Evolutionary conservation across 2,329 filamentous ascomycete species (phyloP).

Genomic region (Fusarium tricinctum): DNA sequence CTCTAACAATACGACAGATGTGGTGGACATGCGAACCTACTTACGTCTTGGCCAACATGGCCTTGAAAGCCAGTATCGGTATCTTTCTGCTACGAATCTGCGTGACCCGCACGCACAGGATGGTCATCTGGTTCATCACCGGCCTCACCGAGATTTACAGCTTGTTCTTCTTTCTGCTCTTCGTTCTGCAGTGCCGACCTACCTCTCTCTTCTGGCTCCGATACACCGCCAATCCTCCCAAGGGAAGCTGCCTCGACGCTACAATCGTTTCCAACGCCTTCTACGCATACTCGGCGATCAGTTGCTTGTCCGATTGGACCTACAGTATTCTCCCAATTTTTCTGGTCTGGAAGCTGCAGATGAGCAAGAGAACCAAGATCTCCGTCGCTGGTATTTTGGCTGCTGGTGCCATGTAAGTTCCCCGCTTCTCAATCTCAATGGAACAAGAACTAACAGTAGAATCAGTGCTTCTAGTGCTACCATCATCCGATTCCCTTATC

Average conservation of each 20-base stretch:
- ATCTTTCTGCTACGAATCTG: conserved; percentile 58
- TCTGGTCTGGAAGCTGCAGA: conserved; percentile 58
- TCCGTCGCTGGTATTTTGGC: conserved; percentile 51
- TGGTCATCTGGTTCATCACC: conserved; percentile 15
- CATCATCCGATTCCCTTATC: conserved; percentile 60
- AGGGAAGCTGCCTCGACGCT: conserved; percentile 9
- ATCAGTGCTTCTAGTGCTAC: conserved; percentile 56
- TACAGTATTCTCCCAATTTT: conserved; percentile 58
- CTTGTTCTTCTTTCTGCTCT: conserved; percentile 56
- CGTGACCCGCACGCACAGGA: conserved; percentile 38
- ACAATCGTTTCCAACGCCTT: conserved; percentile 7
- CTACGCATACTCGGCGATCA: conserved; percentile 55
- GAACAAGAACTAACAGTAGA: background rate
- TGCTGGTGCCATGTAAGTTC: conserved; percentile 27
- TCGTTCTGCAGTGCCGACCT: conserved; percentile 58
- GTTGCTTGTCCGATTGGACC: conserved; percentile 58
- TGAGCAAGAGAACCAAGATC: conserved; percentile 57
- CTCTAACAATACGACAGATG: conserved; percentile 40
- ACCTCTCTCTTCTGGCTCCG: conserved; percentile 57
- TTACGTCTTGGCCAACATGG: conserved; percentile 55
- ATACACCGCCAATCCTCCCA: conserved; percentile 36
- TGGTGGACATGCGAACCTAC: conserved; percentile 60
- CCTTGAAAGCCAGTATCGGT: conserved; percentile 57
- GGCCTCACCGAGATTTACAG: conserved; percentile 53
- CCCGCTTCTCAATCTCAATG: rapidly evolving